Base-by-base conservation (phyloP, 495 filamentous ascomycete species). In the Collariella sp. region DNA sequence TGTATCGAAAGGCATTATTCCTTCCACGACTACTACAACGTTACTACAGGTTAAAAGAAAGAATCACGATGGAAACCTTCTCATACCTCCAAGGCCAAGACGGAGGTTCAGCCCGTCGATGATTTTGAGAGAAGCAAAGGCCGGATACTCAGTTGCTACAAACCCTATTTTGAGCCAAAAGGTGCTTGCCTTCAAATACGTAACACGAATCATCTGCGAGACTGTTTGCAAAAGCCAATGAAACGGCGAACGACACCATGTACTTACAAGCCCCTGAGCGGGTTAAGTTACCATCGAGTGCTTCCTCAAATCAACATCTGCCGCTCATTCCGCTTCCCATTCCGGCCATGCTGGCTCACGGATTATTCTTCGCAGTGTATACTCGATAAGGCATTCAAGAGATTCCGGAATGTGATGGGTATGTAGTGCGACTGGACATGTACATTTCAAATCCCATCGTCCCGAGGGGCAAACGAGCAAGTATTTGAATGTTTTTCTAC, bases 141-240 rank as follows among this genome's bases (percentile, higher is more conserved):
- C 42, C 35, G 22, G 53, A 7, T 18, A 15, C 34, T 49, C 22
- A 6, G 36, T 24, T 33, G 22, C 20, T 19, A 20, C 35, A 33
- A 23, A 22, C 42, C 45, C 56, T 58, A 58, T 54, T 58, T 58
- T 54, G 54, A 58, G 56, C 5, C 7, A 20, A 39, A 23, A 20
- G 19, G 46, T 13, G 24, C 16, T 3, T 24, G 44, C 19, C 26
- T 43, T 18, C 45, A 39, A 45, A 13, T 29, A 7, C 20, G 18
- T 1, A 15, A n/a, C 22, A 7, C 39, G 13, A 0, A 29, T 16
- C 5, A 48, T 48, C 36, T 12, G 46, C 33, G 46, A 48, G n/a
- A 22, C 16, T 5, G 12, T 12, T 19, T 18, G 49, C 13, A 6
- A n/a, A 43, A 3, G 39, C 26, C 29, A 34, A 52, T 22, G 24